These are phyloP conservation scores for Pistacia atlantica DNA, from an alignment of 345 rosid species.

Conservation along the genomic window DNA sequence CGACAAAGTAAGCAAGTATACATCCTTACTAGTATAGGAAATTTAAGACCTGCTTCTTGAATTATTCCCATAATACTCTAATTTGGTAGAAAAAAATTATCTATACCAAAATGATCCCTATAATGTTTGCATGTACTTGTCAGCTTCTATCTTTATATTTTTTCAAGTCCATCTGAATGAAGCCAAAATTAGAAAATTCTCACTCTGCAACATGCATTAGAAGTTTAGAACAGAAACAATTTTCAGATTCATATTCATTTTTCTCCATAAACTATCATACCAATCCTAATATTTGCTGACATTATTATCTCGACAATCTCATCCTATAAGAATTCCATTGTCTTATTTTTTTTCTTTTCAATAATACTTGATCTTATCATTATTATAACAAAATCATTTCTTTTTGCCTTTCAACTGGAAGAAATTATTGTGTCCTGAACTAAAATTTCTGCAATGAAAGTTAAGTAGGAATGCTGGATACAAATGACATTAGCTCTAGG, in stretches of 20 bases:
- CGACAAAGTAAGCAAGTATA: constrained; percentile 48
- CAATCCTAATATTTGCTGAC: too few species aligned
- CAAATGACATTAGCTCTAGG: background rate
- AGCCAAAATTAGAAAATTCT: background rate
- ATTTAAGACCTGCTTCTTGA: background rate
- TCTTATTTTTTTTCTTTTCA: too few species aligned
- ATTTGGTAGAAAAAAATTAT: background rate
- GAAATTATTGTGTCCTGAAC: background rate
- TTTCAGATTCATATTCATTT: background rate
- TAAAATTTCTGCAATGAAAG: background rate
- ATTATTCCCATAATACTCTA: background rate
- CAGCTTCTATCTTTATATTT: background rate
- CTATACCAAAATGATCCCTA: background rate
- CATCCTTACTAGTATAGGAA: background rate
- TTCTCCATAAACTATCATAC: too few species aligned
- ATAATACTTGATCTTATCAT: too few species aligned
- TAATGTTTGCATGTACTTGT: background rate
- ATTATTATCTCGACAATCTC: too few species aligned
- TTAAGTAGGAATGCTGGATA: background rate
- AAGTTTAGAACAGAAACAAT: background rate
- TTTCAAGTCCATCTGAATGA: background rate
- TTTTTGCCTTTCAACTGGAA: background rate
- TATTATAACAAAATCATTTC: background rate
- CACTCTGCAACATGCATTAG: background rate
- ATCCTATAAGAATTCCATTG: too few species aligned